Conservation (phyloP, 495 filamentous ascomycete genomes). For the Lineolata rhizophorae region DNA sequence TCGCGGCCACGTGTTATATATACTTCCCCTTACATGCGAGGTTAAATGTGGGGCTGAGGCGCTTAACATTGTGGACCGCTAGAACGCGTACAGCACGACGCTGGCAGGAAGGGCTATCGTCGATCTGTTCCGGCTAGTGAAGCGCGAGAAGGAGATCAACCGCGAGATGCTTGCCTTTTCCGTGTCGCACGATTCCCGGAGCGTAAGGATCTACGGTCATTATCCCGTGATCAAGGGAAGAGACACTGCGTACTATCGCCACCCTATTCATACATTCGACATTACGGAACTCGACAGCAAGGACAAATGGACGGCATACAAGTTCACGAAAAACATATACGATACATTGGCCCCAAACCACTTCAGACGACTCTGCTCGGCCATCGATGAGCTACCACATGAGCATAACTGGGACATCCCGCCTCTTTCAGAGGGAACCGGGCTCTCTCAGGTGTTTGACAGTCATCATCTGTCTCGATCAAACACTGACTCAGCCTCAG, state of each 20-base stretch:
- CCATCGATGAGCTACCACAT: slow-evolving; percentile 2
- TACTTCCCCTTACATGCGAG: slow-evolving; percentile 20
- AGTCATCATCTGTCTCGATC: too few species aligned
- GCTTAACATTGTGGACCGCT: slow-evolving; percentile 14
- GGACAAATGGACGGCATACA: slow-evolving; percentile 10
- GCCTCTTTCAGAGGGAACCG: too few species aligned
- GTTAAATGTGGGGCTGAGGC: slow-evolving; percentile 13
- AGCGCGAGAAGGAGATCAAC: slow-evolving; percentile 18
- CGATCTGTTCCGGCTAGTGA: slow-evolving; percentile 15
- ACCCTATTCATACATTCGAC: slow-evolving; percentile 10
- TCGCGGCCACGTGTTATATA: slow-evolving; percentile 11
- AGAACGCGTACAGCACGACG: slow-evolving; percentile 18
- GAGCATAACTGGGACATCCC: slow-evolving; percentile 1
- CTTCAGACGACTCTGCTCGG: slow-evolving; percentile 4
- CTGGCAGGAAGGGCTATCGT: slow-evolving; percentile 14
- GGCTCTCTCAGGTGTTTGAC: too few species aligned
- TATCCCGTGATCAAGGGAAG: slow-evolving; percentile 2
- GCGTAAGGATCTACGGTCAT: slow-evolving; percentile 14
- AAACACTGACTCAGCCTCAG: too few species aligned
- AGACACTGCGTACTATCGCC: slow-evolving; percentile 12
- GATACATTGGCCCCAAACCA: slow-evolving; percentile 6
- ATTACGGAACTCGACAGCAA: slow-evolving; percentile 12
- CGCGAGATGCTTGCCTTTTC: slow-evolving; percentile 23
- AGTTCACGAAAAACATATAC: slow-evolving; percentile 2
- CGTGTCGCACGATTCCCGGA: slow-evolving; percentile 21